Conservation (phyloP, 345 rosid species). For the Isatis tinctoria region DNA sequence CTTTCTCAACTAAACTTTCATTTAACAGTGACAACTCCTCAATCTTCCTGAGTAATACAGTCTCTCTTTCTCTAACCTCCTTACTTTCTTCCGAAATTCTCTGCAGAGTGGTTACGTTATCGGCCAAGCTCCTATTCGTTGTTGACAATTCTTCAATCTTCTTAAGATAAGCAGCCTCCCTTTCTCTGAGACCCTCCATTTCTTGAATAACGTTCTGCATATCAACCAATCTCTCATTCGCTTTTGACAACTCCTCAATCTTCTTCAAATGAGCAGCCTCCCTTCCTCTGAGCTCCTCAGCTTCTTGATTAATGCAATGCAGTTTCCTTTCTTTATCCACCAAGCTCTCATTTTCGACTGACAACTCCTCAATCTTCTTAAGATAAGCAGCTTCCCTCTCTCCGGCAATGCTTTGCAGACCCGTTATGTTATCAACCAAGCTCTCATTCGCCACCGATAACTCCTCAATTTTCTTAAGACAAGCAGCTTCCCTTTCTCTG, state of each 20-base stretch:
- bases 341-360: conserved; percentile 22
- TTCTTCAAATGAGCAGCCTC: conserved; percentile 25
- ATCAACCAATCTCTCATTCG: not conserved
- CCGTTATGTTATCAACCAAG: conserved; percentile 57
- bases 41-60: conserved; percentile 7
- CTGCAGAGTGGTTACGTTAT: conserved; percentile 55
- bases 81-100: conserved; percentile 55
- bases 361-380: conserved; percentile 17
- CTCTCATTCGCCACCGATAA: conserved; percentile 38
- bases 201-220: conserved; percentile 29
- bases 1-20: conserved; percentile 18
- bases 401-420: conserved; percentile 47
- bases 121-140: conserved; percentile 55
- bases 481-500: not conserved
- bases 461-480: conserved; percentile 19
- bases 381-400: conserved; percentile 3
- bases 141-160: conserved; percentile 65
- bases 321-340: conserved; percentile 66
- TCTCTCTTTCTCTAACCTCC: conserved; percentile 37
- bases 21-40: conserved; percentile 11
- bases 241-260: conserved; percentile 22
- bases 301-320: conserved; percentile 45
- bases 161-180: conserved; percentile 46
- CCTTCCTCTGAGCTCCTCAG: conserved; percentile 11
- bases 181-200: conserved; percentile 57